Conservation (phyloP, 192 early-diverging fungal species). For the Hyaloraphidium curvatum region DNA sequence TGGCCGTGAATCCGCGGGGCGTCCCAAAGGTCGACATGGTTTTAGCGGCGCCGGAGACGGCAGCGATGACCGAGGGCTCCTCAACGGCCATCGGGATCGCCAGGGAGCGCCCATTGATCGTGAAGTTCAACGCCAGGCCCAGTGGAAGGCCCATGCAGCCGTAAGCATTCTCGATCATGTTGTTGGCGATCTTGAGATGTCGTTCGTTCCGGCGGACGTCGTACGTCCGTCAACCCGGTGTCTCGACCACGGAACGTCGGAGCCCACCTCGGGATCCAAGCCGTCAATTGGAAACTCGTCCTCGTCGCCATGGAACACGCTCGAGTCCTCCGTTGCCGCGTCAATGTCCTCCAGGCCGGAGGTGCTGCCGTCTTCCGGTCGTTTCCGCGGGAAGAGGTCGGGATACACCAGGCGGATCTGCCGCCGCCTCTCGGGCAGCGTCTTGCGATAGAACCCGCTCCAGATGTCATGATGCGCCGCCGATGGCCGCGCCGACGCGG, state of each 20-base stretch:
- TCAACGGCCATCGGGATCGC: constrained; percentile 61
- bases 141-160: constrained; percentile 49
- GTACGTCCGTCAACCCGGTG: too few species aligned
- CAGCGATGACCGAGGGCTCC: constrained; percentile 56
- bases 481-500: neutral
- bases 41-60: constrained; percentile 60
- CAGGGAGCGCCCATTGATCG: constrained; percentile 34
- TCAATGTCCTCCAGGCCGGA: constrained; percentile 3
- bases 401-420: constrained; percentile 42
- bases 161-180: constrained; percentile 63
- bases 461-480: constrained; percentile 17
- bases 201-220: too few species aligned
- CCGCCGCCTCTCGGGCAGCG: constrained; percentile 44
- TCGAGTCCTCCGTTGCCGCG: neutral
- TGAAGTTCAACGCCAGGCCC: constrained; percentile 52
- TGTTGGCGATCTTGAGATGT: too few species aligned
- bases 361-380: constrained; percentile 10
- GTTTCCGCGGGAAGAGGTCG: constrained; percentile 16
- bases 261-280: constrained; percentile 37
- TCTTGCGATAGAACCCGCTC: constrained; percentile 62
- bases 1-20: constrained; percentile 30
- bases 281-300: constrained; percentile 39
- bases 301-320: constrained; percentile 10
- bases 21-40: constrained; percentile 27
- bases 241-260: too few species aligned